phyloP scores from a whole-genome alignment of 106 monocot genomes.

The Posidonia australis region DNA sequence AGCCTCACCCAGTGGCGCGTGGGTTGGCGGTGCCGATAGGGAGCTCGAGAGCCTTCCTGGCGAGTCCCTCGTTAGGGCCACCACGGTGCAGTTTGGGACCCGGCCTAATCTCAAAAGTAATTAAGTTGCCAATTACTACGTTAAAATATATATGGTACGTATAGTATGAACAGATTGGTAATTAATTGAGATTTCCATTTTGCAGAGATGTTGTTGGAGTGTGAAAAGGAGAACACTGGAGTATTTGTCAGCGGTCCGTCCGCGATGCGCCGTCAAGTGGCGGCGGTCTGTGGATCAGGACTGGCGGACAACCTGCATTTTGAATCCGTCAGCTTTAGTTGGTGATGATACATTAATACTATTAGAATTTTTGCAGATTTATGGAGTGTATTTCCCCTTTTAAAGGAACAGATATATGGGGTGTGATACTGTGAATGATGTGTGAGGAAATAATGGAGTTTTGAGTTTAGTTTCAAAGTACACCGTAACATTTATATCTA shows the following conservation, averaged over 20 bases:
- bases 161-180: too few relatives aligned
- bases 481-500: too few relatives aligned
- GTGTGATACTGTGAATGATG: too few relatives aligned
- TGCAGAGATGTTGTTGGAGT: constrained; percentile 43
- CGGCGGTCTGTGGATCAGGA: constrained; percentile 43
- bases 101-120: constrained; percentile 50
- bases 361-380: too few relatives aligned
- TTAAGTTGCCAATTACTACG: too few relatives aligned
- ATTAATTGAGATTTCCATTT: not conserved
- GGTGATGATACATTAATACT: too few relatives aligned
- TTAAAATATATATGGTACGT: too few relatives aligned
- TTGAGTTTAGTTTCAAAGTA: too few relatives aligned
- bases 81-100: constrained; percentile 35
- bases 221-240: constrained; percentile 18
- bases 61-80: constrained; percentile 25
- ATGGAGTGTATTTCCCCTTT: too few relatives aligned
- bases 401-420: too few relatives aligned
- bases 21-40: constrained; percentile 6
- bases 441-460: too few relatives aligned
- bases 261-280: constrained; percentile 47
- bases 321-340: constrained; percentile 63
- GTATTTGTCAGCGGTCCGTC: constrained; percentile 57
- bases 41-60: constrained; percentile 52
- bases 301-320: constrained; percentile 48
- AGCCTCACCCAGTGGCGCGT: constrained; percentile 23